phyloP scores from a whole-genome alignment of 805 yeast genomes.

The Nakazawaea siamensis region DNA sequence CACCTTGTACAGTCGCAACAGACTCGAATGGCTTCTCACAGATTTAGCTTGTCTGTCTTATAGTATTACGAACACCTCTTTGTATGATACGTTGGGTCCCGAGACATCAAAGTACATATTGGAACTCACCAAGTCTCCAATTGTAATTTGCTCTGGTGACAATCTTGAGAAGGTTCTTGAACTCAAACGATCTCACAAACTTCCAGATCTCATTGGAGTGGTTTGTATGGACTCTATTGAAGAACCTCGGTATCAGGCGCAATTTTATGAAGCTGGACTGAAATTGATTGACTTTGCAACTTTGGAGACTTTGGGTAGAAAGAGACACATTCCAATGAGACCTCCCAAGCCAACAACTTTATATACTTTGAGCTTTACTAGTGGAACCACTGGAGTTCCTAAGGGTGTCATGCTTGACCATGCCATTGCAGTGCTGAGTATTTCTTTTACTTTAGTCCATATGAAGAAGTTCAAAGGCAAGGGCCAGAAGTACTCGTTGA shows the following conservation, averaged over 20 bases:
- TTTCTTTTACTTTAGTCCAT: slow-evolving; percentile 15
- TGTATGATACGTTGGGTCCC: slow-evolving; percentile 54
- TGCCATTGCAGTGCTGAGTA: slow-evolving; percentile 34
- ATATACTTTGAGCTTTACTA: slow-evolving; percentile 39
- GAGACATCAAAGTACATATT: slow-evolving; percentile 57
- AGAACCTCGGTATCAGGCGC: slow-evolving; percentile 15
- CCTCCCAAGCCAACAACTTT: slow-evolving; percentile 21
- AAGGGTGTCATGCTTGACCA: slow-evolving; percentile 70
- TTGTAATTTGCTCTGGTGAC: slow-evolving; percentile 41
- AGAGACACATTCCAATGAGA: slow-evolving; percentile 38
- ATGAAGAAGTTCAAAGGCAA: slow-evolving; percentile 3
- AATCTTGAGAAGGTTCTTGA: slow-evolving; percentile 41
- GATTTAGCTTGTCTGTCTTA: slow-evolving; percentile 63
- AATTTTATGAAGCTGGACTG: slow-evolving; percentile 16
- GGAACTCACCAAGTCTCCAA: slow-evolving; percentile 51
- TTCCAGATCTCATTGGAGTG: slow-evolving; percentile 34
- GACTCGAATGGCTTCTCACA: slow-evolving; percentile 60
- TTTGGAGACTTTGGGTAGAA: slow-evolving; percentile 31
- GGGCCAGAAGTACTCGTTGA: slow-evolving; percentile 3
- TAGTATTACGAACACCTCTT: slow-evolving; percentile 42
- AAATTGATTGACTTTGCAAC: slow-evolving; percentile 11
- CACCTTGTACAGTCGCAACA: slow-evolving; percentile 48
- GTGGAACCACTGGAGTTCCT: slow-evolving; percentile 75
- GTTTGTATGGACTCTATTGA: slow-evolving; percentile 46
- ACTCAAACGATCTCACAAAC: slow-evolving; percentile 26